Evolutionary conservation across 140 eudicot species (phyloP), one percentile per base, ranked within the genome.

Genomic region (Senecio squalidus): DNA sequence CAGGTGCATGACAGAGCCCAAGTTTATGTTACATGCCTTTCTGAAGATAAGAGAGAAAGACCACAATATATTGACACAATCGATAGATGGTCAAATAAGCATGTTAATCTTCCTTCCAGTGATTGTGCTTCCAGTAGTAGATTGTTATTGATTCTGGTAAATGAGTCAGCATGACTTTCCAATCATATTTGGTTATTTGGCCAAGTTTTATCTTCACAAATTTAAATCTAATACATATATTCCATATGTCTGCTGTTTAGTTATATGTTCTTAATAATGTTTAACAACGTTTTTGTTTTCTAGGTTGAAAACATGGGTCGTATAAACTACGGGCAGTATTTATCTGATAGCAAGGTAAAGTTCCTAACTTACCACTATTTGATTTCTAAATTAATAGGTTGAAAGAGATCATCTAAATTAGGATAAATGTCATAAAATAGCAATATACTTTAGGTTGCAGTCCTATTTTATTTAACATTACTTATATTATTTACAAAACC

Each of bases 221-320:
- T 24, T n/a, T n/a, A n/a, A n/a, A n/a, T n/a, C n/a, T n/a, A n/a
- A n/a, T n/a, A n/a, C 8, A 9, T 55, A 28, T 3, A 7, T 55
- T 9, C 22, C 16, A 1, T 48, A 48, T 48, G 15, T 20, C 10
- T 48, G 18, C 28, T 25, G 41, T 7, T 54, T 9, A 41, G 8
- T 18, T 23, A 15, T 15, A 41, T 16, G n/a, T n/a, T n/a, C n/a
- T n/a, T n/a, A n/a, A n/a, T n/a, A n/a, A n/a, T n/a, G n/a, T n/a
- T n/a, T 48, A 47, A 53, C 38, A 27, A 58, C 26, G 43, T 66
- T 31, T 45, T 18, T 49, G 18, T 14, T 29, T 47, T 69, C 50
- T 62, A 91, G 98, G 98, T 91, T 47, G 98, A 91, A 67, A 91
- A 91, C 80, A 79, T 86, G 96, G 98, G 98, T 20, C 94, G 94